Conservation (phyloP, 2,329 filamentous ascomycete species). For the Stagonosporopsis chrysanthemi region DNA sequence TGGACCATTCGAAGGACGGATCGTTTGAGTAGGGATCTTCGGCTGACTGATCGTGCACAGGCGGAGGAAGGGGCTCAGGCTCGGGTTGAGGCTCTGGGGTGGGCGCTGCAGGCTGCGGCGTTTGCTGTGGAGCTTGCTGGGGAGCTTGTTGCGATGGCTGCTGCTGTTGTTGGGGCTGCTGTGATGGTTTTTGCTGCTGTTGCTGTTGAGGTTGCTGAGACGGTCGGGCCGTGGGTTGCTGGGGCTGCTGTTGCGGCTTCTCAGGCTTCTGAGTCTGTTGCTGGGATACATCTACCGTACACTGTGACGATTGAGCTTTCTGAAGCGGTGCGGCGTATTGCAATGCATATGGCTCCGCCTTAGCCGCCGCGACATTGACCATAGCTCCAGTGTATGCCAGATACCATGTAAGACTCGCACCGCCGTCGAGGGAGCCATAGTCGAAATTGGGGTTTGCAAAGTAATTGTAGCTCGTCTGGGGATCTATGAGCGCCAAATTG, state of each 20-base stretch:
- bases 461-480: constrained; percentile 73
- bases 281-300: not conserved
- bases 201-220: not conserved
- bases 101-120: not conserved
- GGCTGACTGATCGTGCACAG: not conserved
- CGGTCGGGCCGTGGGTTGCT: too few species aligned
- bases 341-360: not conserved
- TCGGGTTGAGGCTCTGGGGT: not conserved
- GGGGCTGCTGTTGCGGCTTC: not conserved
- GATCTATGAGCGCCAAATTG: constrained; percentile 81
- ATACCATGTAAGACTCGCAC: constrained; percentile 63
- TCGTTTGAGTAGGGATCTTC: constrained; percentile 3
- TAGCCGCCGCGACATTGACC: constrained; percentile 15
- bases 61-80: not conserved
- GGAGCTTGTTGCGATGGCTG: not conserved
- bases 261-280: not conserved
- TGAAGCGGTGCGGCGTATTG: not conserved
- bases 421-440: constrained; percentile 76
- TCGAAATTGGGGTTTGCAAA: constrained; percentile 75
- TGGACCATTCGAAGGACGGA: constrained; percentile 1
- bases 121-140: not conserved
- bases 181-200: not conserved
- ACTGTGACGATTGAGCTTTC: not conserved
- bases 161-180: not conserved
- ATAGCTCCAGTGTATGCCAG: constrained; percentile 47